Evolutionary conservation across 306 rosid species (phyloP).

Genomic region (Fagus sylvatica): DNA sequence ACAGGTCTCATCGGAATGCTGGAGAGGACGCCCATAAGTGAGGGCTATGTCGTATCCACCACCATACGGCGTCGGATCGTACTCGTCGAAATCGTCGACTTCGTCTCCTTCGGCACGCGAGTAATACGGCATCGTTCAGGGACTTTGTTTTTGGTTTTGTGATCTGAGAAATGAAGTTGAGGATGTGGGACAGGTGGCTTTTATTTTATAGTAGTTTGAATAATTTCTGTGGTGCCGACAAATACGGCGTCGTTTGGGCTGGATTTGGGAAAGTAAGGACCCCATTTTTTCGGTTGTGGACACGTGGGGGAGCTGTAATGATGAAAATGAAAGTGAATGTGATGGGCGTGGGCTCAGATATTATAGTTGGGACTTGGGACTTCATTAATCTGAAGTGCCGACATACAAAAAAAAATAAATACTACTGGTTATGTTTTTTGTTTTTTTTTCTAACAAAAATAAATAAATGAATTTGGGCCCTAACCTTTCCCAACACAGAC

Average conservation of each 20-base stretch:
- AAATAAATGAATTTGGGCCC: no score
- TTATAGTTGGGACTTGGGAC: no score
- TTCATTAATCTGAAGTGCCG: no score
- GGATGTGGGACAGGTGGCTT: not conserved
- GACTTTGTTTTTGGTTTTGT: not conserved
- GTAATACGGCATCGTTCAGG: slow-evolving; percentile 24
- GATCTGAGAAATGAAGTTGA: not conserved
- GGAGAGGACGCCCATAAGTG: slow-evolving; percentile 61
- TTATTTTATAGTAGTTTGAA: no score
- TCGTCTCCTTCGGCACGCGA: slow-evolving; percentile 4
- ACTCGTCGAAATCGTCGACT: slow-evolving; percentile 43
- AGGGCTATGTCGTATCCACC: slow-evolving; percentile 58
- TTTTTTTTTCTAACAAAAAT: no score
- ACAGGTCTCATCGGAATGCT: slow-evolving; percentile 66
- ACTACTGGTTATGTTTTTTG: no score
- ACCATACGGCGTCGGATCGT: slow-evolving; percentile 62
- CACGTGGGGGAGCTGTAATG: not conserved
- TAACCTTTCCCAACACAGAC: no score
- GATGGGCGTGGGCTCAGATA: no score
- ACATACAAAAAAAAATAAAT: no score
- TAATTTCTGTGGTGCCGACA: not conserved
- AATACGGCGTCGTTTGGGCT: not conserved
- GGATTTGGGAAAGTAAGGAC: not conserved
- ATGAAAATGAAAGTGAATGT: no score
- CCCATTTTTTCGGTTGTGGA: not conserved